These are phyloP conservation scores for Candida glucosophila DNA, from an alignment of 1,139 yeast genomes.

Conservation along the genomic window DNA sequence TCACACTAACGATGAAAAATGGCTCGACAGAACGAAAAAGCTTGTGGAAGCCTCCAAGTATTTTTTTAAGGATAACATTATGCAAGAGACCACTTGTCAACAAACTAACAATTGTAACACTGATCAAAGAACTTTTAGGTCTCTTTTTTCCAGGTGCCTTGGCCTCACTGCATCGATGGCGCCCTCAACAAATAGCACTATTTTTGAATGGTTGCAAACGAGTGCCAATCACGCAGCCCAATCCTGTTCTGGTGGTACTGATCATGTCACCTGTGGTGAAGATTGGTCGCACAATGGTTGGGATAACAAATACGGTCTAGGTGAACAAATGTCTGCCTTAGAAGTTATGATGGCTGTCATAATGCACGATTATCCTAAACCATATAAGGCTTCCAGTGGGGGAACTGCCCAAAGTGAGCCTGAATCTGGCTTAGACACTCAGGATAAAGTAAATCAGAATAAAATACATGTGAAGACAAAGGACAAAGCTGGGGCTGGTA, in stretches of 20 bases:
- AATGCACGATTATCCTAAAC: slow-evolving; percentile 18
- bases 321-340: slow-evolving; percentile 72
- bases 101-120: slow-evolving; percentile 46
- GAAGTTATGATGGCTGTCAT: slow-evolving; percentile 46
- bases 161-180: slow-evolving; percentile 53
- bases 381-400: slow-evolving; percentile 34
- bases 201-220: slow-evolving; percentile 35
- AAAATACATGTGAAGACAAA: slow-evolving; percentile 21
- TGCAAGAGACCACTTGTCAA: slow-evolving; percentile 64
- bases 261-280: slow-evolving; percentile 72
- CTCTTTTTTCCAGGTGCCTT: slow-evolving; percentile 58
- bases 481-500: slow-evolving; percentile 43
- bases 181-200: slow-evolving; percentile 36
- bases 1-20: slow-evolving; percentile 45
- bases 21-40: slow-evolving; percentile 47
- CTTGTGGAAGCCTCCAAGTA: slow-evolving; percentile 44
- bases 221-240: slow-evolving; percentile 62
- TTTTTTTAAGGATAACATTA: slow-evolving; percentile 39
- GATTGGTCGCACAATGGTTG: slow-evolving; percentile 50
- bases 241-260: slow-evolving; percentile 66
- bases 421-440: slow-evolving; percentile 36
- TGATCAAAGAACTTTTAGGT: slow-evolving; percentile 75
- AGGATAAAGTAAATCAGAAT: slow-evolving; percentile 20
- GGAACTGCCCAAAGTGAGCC: slow-evolving; percentile 38
- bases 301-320: slow-evolving; percentile 66